These are phyloP conservation scores for Venturiaceae sp. DNA, from an alignment of 2,329 filamentous ascomycete genomes.

Conservation along the genomic window DNA sequence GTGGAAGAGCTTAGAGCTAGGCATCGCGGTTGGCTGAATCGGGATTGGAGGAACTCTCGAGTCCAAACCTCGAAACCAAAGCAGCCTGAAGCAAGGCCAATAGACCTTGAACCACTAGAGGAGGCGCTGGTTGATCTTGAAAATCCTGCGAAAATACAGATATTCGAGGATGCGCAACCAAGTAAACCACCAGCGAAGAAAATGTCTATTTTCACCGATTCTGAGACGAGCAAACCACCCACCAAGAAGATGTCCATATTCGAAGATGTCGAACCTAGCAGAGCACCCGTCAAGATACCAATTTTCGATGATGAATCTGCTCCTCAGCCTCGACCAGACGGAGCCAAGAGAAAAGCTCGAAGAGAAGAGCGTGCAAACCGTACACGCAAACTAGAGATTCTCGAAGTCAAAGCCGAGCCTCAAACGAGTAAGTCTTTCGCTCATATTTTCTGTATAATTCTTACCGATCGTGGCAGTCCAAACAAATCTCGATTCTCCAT, in stretches of 20 bases:
- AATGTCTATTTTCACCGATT: background rate
- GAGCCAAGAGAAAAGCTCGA: conserved; percentile 32
- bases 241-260: background rate
- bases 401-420: conserved; percentile 75
- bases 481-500: conserved; percentile 84
- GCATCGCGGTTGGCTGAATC: conserved; percentile 56
- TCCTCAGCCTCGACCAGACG: conserved; percentile 42
- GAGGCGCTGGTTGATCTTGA: background rate
- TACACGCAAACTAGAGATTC: conserved; percentile 57
- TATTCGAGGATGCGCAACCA: background rate
- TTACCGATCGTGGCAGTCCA: conserved; percentile 55
- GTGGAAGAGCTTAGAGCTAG: conserved; percentile 87
- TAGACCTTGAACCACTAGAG: background rate
- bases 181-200: background rate
- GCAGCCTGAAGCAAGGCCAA: background rate
- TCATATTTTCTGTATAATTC: background rate
- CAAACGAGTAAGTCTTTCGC: conserved; percentile 66
- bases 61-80: background rate
- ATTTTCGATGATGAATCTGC: conserved; percentile 5
- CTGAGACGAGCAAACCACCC: background rate
- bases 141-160: background rate
- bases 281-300: conserved; percentile 1
- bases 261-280: background rate
- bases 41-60: conserved; percentile 35
- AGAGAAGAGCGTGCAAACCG: conserved; percentile 39